Percentiles rank a stretch among this genome's conserved stretches.
phyloP scores from a whole-genome alignment of 2,329 filamentous ascomycete species.

The Claviceps cyperi region DNA sequence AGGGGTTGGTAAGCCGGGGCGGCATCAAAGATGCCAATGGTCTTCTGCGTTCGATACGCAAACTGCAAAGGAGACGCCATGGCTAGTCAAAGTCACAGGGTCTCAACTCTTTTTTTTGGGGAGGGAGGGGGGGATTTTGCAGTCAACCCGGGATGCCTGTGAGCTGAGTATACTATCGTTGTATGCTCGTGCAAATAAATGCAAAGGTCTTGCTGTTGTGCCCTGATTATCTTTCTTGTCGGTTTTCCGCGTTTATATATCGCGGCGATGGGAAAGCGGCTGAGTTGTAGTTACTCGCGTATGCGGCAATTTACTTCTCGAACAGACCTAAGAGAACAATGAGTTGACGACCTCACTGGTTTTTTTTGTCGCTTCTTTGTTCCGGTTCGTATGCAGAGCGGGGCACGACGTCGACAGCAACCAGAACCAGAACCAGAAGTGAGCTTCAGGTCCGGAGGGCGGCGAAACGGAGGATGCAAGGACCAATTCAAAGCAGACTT shows the following conservation, averaged over 20 bases:
- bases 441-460: background rate
- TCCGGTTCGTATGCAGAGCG: background rate
- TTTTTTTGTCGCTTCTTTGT: conserved; percentile 2
- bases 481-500: background rate
- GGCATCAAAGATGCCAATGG: conserved; percentile 85
- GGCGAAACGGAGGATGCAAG: background rate
- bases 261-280: background rate
- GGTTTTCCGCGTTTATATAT: background rate
- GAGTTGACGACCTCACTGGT: background rate
- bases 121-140: conserved; percentile 5
- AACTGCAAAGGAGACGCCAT: conserved; percentile 92
- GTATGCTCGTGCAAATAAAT: conserved; percentile 1
- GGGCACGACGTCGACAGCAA: background rate
- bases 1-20: conserved; percentile 76
- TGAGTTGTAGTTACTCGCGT: background rate
- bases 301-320: background rate
- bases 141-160: conserved; percentile 10
- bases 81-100: conserved; percentile 79
- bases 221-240: background rate
- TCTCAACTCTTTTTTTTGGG: conserved; percentile 12
- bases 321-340: background rate
- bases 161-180: background rate
- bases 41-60: conserved; percentile 94
- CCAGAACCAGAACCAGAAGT: conserved; percentile 1
- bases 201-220: background rate